Base-by-base conservation (phyloP, 2,329 filamentous ascomycete genomes). In the Arthroderma uncinatum region DNA sequence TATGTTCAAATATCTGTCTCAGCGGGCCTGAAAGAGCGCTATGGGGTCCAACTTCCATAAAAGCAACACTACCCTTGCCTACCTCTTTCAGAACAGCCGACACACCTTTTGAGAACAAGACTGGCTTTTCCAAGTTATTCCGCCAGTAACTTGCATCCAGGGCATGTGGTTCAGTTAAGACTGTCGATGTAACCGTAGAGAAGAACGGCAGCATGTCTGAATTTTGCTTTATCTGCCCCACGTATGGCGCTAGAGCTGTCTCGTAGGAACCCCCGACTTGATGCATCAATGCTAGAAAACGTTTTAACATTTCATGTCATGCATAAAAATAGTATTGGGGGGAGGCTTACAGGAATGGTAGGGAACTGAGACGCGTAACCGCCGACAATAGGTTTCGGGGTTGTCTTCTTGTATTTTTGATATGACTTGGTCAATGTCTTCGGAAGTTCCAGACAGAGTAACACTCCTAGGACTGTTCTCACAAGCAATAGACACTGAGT, bases 331-430 rank as follows among this genome's bases (percentile, higher is more conserved):
- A 30, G 7, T 30, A 30, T 7, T 7, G 7, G 7, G 4, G 7
- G 28, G 28, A 4, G 7, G 7, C 7, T 30, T 3, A 4, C 28
- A 30, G 28, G 28, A 30, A 30, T 4, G 28, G 7, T 30, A 30
- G 28, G 28, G 28, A 30, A 30, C 7, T 7, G 28, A 30, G 5
- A 60, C 58, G n/a, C 48, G 55, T 16, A 60, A 47, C 52, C 21
- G 64, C 60, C 14, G 56, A 56, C 53, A 67, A 66, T n/a, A n/a
- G 1, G 59, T 57, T 8, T 53, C 57, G 21, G 58, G 56, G 1
- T 52, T 14, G 8, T 56, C 53, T 23, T 19, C 33, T 21, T 57
- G 34, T 16, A 53, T 54, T 21, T 16, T 28, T 33, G 16, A 25
- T 2, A 57, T 16, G 7, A 56, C 28, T n/a, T 36, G n/a, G 12